These are phyloP conservation scores for Phialemoniopsis sp. DNA, from an alignment of 2,329 filamentous ascomycete species.

Conservation along the genomic window DNA sequence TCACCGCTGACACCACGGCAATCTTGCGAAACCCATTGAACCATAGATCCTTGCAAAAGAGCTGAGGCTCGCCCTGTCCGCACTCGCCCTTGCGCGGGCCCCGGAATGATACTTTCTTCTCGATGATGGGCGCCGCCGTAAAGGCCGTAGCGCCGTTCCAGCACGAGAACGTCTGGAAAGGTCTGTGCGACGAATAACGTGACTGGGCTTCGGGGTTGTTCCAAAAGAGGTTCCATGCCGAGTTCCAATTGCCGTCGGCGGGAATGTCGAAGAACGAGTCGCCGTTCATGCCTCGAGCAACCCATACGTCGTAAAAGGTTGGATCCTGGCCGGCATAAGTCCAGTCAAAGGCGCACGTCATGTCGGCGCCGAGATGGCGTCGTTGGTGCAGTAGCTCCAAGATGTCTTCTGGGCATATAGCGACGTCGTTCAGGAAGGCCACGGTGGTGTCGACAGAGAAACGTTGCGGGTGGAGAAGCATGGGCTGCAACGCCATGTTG, in stretches of 20 bases:
- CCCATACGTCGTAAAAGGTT: constrained; percentile 55
- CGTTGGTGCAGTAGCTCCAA: constrained; percentile 51
- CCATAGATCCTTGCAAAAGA: constrained; percentile 57
- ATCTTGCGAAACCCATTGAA: constrained; percentile 42
- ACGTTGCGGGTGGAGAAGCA: constrained; percentile 19
- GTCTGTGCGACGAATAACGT: constrained; percentile 28
- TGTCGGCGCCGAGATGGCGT: constrained; percentile 39
- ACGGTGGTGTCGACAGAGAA: constrained; percentile 34
- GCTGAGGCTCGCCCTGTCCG: constrained; percentile 46
- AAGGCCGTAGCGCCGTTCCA: constrained; percentile 55
- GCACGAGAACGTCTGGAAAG: constrained; percentile 57
- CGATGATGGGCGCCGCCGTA: constrained; percentile 39
- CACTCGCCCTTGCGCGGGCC: constrained; percentile 37
- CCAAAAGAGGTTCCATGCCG: constrained; percentile 48
- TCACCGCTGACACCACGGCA: constrained; percentile 51
- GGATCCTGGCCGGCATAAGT: constrained; percentile 34
- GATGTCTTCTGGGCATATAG: constrained; percentile 48
- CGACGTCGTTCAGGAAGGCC: constrained; percentile 51
- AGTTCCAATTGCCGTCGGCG: constrained; percentile 41
- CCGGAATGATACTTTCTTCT: constrained; percentile 40
- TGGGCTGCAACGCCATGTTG: constrained; percentile 45
- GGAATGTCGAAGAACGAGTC: constrained; percentile 53
- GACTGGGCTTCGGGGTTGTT: constrained; percentile 31
- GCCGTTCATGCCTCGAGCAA: constrained; percentile 46
- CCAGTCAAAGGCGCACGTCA: constrained; percentile 59